Conservation (phyloP, 2,329 filamentous ascomycete species). For the Didymella sp. region DNA sequence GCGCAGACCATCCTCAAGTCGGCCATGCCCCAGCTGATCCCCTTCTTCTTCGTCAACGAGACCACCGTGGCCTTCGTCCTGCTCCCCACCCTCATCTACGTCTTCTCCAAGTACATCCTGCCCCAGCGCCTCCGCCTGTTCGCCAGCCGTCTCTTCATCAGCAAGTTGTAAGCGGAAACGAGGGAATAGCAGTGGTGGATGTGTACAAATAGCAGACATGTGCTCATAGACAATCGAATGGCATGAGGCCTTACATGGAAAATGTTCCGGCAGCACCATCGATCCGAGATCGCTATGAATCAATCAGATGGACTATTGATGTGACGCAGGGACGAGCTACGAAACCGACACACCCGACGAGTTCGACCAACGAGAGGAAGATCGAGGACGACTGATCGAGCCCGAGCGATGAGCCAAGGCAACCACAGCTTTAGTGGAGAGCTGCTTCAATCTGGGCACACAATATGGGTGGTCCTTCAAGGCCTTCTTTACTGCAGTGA, state of each 20-base stretch:
- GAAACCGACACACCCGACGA: too few relatives aligned
- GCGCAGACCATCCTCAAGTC: constrained; percentile 50
- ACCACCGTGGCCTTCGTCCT: constrained; percentile 52
- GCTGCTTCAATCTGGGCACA: too few relatives aligned
- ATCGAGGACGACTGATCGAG: too few relatives aligned
- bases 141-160: constrained; percentile 53
- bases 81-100: constrained; percentile 53
- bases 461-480: too few relatives aligned
- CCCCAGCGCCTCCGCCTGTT: constrained; percentile 52
- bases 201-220: constrained; percentile 46
- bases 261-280: background rate
- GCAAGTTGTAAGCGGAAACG: constrained; percentile 50
- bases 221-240: constrained; percentile 48
- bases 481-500: too few relatives aligned
- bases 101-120: constrained; percentile 55
- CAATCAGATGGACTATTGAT: background rate
- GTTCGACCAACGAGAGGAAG: too few relatives aligned
- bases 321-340: too few relatives aligned
- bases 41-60: constrained; percentile 57
- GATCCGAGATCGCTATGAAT: background rate
- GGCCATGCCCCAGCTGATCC: constrained; percentile 55
- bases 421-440: too few relatives aligned
- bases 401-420: too few relatives aligned
- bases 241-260: constrained; percentile 19
- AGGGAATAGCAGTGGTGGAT: constrained; percentile 15